phyloP scores from a whole-genome alignment of 1,284 basidiomycete species.

The Athelia sp. region DNA sequence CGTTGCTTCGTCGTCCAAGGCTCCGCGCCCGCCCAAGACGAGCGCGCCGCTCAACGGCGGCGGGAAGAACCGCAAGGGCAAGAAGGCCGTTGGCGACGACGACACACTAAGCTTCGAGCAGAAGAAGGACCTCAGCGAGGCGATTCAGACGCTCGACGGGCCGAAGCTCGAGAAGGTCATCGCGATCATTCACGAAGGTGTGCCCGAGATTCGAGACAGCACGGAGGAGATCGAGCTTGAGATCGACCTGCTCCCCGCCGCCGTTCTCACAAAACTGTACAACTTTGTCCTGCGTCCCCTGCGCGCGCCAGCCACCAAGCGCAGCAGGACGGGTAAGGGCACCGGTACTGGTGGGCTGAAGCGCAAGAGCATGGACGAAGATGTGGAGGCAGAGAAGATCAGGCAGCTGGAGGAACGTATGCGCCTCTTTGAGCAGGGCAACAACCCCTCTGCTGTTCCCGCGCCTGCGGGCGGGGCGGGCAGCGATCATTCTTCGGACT shows the following conservation, averaged over 20 bases:
- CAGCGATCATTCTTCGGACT: slow-evolving; percentile 73
- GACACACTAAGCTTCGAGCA: slow-evolving; percentile 83
- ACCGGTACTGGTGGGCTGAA: slow-evolving; percentile 83
- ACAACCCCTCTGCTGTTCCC: slow-evolving; percentile 30
- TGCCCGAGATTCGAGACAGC: slow-evolving; percentile 84
- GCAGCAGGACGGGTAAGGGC: slow-evolving; percentile 65
- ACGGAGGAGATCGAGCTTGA: slow-evolving; percentile 96
- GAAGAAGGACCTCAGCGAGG: slow-evolving; percentile 94
- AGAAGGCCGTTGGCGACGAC: slow-evolving; percentile 49
- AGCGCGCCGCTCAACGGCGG: neutral
- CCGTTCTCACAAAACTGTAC: slow-evolving; percentile 86
- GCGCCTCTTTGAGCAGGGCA: slow-evolving; percentile 63
- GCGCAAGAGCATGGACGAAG: slow-evolving; percentile 89
- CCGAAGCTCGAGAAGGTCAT: slow-evolving; percentile 80
- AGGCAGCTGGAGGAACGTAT: slow-evolving; percentile 80
- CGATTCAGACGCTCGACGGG: slow-evolving; percentile 79
- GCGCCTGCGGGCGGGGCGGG: slow-evolving; percentile 35
- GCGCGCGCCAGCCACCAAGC: slow-evolving; percentile 54
- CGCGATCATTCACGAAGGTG: slow-evolving; percentile 87
- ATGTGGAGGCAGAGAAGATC: slow-evolving; percentile 86
- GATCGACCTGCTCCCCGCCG: slow-evolving; percentile 82
- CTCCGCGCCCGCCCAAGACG: slow-evolving; percentile 2
- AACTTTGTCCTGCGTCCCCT: slow-evolving; percentile 85
- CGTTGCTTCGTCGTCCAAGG: slow-evolving; percentile 17
- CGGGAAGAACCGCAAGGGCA: slow-evolving; percentile 14